Percentiles rank a stretch among this genome's conserved stretches.
These are phyloP conservation scores for Akebia trifoliata DNA, from an alignment of 164 flowering plant species.

Conservation along the genomic window DNA sequence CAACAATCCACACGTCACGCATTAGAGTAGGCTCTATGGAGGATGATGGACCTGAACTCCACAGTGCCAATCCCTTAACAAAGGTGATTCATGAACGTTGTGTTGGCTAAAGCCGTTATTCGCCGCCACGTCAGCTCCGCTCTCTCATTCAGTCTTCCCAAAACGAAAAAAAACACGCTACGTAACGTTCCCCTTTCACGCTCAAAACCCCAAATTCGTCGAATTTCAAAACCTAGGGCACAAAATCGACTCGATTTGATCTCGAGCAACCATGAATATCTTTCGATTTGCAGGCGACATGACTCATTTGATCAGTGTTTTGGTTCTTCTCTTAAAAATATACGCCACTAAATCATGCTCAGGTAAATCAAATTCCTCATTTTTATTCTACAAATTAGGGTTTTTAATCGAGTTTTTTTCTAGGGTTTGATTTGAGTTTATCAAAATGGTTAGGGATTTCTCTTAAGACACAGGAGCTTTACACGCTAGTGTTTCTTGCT, in stretches of 20 bases:
- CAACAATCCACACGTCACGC: too few species aligned
- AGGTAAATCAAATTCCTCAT: slow-evolving; percentile 31
- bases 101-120: too few species aligned
- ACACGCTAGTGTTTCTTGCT: slow-evolving; percentile 67
- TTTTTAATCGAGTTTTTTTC: not conserved
- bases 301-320: slow-evolving; percentile 73
- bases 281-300: slow-evolving; percentile 83
- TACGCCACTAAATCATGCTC: slow-evolving; percentile 88
- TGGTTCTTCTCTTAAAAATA: slow-evolving; percentile 83
- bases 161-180: not conserved
- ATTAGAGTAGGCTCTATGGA: too few species aligned
- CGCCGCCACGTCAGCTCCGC: not conserved
- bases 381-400: slow-evolving; percentile 5
- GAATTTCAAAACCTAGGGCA: slow-evolving; percentile 12
- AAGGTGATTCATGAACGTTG: too few species aligned
- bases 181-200: not conserved
- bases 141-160: not conserved
- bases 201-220: not conserved
- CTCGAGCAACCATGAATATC: slow-evolving; percentile 56
- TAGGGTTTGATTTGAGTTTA: not conserved
- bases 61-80: too few species aligned
- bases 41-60: too few species aligned
- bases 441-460: slow-evolving; percentile 55
- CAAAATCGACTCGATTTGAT: not conserved
- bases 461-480: slow-evolving; percentile 88